A percentile compares a stretch with the other conserved stretches of the same genome.
Conservation (phyloP, 2,329 filamentous ascomycete species). For the Sordariomycetes sp. region DNA sequence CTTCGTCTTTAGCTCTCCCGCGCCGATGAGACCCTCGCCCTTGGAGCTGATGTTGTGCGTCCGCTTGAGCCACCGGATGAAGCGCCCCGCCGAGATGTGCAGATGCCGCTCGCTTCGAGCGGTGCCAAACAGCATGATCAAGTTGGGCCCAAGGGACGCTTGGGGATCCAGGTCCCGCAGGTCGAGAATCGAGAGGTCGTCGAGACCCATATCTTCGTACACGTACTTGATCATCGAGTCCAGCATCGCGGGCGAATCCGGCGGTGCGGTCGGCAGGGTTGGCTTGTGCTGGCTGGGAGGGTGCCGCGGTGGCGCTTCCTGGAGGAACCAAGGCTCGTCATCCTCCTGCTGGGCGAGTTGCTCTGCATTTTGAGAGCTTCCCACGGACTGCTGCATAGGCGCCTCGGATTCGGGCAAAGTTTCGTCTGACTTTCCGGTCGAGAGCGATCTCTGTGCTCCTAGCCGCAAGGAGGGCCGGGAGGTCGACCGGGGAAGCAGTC, state of each 20-base stretch:
- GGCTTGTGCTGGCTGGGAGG: slow-evolving; percentile 36
- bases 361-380: not conserved
- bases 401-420: no score
- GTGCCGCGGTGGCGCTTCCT: slow-evolving; percentile 54
- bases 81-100: slow-evolving; percentile 81
- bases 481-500: not conserved
- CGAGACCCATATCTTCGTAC: slow-evolving; percentile 77
- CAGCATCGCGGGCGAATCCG: slow-evolving; percentile 62
- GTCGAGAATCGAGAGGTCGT: slow-evolving; percentile 73
- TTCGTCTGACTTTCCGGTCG: no score
- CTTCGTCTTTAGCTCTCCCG: slow-evolving; percentile 86
- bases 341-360: not conserved
- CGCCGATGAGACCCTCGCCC: slow-evolving; percentile 80
- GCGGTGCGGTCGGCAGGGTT: slow-evolving; percentile 47
- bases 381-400: no score
- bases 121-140: slow-evolving; percentile 89
- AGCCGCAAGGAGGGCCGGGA: not conserved
- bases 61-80: slow-evolving; percentile 75
- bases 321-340: slow-evolving; percentile 73
- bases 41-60: slow-evolving; percentile 64
- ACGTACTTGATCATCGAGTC: slow-evolving; percentile 66
- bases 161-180: slow-evolving; percentile 78
- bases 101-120: slow-evolving; percentile 89
- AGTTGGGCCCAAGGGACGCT: slow-evolving; percentile 75
- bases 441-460: slow-evolving; percentile 1